Conservation (phyloP, 2,329 filamentous ascomycete genomes). For the Parascedosporium putredinis region DNA sequence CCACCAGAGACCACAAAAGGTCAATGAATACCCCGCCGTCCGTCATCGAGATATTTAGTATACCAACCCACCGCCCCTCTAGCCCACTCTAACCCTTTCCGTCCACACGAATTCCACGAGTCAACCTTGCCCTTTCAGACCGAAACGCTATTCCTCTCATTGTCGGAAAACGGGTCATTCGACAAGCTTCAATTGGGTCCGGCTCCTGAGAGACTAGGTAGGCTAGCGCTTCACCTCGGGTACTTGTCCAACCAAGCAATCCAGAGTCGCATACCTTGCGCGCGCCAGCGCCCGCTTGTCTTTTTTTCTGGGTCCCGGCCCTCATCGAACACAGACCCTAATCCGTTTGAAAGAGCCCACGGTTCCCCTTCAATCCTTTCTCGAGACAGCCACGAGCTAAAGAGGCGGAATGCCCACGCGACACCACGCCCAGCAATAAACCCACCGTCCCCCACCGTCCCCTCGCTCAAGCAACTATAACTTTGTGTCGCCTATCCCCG, state of each 20-base stretch:
- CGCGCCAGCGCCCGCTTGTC: neutral
- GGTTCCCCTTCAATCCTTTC: neutral
- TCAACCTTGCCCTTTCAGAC: neutral
- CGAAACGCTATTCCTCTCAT: too few species aligned
- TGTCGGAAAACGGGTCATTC: too few species aligned
- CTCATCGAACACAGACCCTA: neutral
- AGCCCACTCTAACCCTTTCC: neutral
- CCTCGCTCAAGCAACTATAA: too few species aligned
- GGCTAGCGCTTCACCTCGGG: neutral
- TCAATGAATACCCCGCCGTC: too few species aligned
- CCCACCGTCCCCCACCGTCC: too few species aligned
- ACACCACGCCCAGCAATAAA: neutral
- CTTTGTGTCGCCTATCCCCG: too few species aligned
- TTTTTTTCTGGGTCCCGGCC: neutral
- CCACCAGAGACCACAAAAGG: too few species aligned
- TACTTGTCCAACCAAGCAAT: too few species aligned
- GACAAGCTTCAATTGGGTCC: neutral
- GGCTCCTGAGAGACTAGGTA: neutral
- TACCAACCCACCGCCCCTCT: neutral
- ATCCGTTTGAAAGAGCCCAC: neutral
- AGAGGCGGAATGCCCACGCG: conserved; percentile 1
- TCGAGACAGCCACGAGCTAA: neutral
- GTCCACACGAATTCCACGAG: neutral
- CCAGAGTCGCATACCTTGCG: too few species aligned
- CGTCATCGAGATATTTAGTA: too few species aligned